Evolutionary conservation across 257 asterid genomes (phyloP), one percentile per base, ranked within the genome.

Genomic region (Craterostigma plantagineum): DNA sequence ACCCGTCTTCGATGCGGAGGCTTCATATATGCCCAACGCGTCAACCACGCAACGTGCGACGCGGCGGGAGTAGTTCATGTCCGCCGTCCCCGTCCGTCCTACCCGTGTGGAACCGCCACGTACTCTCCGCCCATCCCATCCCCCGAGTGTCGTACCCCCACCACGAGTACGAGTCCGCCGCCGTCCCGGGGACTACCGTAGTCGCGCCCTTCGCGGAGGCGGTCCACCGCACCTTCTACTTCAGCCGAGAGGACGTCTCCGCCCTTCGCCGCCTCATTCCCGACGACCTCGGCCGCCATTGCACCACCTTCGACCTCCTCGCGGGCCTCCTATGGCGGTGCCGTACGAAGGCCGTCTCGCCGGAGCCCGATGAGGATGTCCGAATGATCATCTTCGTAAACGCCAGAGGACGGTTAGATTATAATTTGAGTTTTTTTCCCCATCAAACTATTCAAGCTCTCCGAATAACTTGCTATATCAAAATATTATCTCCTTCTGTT

Each of bases 1-100:
- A 80, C 93, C 1, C 91, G 82, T 14, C 62, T 80, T 0, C 63
- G 7, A 33, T 80, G 93, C 33, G 91, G 81, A 1, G 76, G 92
- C 10, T 77, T 75, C 41, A 63, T 77, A 14, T 61, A 77, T 0
- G 78, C 79, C 1, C 41, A 72, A 17, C 79, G 81, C 18, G 67
- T 67, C n/a, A 75, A 78, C 23, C 94, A 81, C 75, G 60, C 90
- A 0, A 63, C 75, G 65, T 8, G 77, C 23, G 94, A 81, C 15
- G 92, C 64, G 3, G 44, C 71, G 0, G 94, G 94, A 6, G 66
- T 76, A 70, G 43, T 80, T 81, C 49, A 67, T 72, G 81, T 30
- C 58, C 0, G 79, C 84, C 2, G 59, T 77, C 42, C 45, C 91
- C 69, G 2, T 68, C 85, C 0, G 34, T 62, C 0, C 38, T 13